Conservation (phyloP, 1,139 yeast species). For the Cylindricascospora bacillispora region DNA sequence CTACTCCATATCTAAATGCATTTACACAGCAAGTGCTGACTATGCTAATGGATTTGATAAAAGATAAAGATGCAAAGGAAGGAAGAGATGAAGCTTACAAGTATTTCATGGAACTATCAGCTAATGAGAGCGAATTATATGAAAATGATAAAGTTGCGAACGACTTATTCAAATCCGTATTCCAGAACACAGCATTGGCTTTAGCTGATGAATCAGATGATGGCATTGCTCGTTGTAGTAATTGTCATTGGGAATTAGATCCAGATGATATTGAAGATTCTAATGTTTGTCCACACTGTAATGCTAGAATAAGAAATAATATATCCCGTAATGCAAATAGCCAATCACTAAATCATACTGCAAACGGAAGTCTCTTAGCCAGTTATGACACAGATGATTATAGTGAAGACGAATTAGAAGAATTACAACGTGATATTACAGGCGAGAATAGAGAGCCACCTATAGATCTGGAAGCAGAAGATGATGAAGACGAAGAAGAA, state of each 20-base stretch:
- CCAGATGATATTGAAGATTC: slow-evolving; percentile 14
- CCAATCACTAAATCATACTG: slow-evolving; percentile 1
- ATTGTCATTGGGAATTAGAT: slow-evolving; percentile 71
- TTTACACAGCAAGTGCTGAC: slow-evolving; percentile 16
- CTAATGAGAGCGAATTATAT: slow-evolving; percentile 20
- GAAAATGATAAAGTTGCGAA: slow-evolving; percentile 29
- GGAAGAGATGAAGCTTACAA: slow-evolving; percentile 6
- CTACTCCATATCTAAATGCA: slow-evolving; percentile 18
- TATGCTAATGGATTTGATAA: slow-evolving; percentile 9
- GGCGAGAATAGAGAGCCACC: slow-evolving; percentile 6
- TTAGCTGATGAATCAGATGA: slow-evolving; percentile 54
- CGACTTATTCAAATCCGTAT: slow-evolving; percentile 37
- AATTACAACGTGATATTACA: slow-evolving; percentile 13
- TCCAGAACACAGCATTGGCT: slow-evolving; percentile 36
- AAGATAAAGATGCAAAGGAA: slow-evolving; percentile 5
- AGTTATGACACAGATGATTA: slow-evolving; percentile 16
- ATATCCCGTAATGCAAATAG: slow-evolving; percentile 1
- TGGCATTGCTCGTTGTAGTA: slow-evolving; percentile 68
- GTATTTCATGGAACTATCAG: slow-evolving; percentile 3
- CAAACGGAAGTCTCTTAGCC: slow-evolving; percentile 6
- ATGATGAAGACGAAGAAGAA: slow-evolving; percentile 6
- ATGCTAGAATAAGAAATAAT: slow-evolving; percentile 11
- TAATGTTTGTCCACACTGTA: slow-evolving; percentile 16
- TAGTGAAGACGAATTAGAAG: slow-evolving; percentile 20
- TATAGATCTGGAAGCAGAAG: slow-evolving; percentile 4